Percentiles rank a stretch among this genome's conserved stretches.
These are phyloP conservation scores for Pichia cabralensis DNA, from an alignment of 805 yeast species.

Conservation along the genomic window DNA sequence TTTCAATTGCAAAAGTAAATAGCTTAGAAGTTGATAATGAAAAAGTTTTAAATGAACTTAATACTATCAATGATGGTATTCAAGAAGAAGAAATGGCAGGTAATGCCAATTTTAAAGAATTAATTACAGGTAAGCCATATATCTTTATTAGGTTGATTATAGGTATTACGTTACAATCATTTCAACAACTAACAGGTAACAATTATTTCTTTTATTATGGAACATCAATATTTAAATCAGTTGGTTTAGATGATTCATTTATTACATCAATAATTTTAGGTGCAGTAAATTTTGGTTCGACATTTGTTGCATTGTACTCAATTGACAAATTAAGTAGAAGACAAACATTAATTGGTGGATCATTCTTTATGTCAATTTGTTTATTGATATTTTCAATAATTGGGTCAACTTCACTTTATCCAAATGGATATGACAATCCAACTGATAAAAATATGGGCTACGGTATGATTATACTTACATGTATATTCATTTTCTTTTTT, in stretches of 20 bases:
- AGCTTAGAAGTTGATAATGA: slow-evolving; percentile 42
- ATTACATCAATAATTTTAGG: slow-evolving; percentile 47
- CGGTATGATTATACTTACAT: slow-evolving; percentile 54
- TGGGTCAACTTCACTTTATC: slow-evolving; percentile 41
- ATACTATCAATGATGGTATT: slow-evolving; percentile 45
- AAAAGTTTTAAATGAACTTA: slow-evolving; percentile 41
- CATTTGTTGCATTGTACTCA: slow-evolving; percentile 40
- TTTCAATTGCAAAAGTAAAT: slow-evolving; percentile 47
- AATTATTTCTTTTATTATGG: slow-evolving; percentile 61
- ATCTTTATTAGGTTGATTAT: slow-evolving; percentile 40
- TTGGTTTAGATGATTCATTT: slow-evolving; percentile 46
- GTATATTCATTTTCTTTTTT: slow-evolving; percentile 53
- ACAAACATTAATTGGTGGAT: slow-evolving; percentile 38
- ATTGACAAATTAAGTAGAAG: slow-evolving; percentile 48
- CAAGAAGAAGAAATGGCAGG: slow-evolving; percentile 53
- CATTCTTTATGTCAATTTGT: slow-evolving; percentile 42
- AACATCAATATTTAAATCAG: slow-evolving; percentile 46
- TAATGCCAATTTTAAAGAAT: slow-evolving; percentile 51
- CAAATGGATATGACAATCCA: slow-evolving; percentile 29
- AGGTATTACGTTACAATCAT: slow-evolving; percentile 47
- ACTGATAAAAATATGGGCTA: slow-evolving; percentile 42
- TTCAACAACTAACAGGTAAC: slow-evolving; percentile 53
- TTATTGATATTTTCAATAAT: slow-evolving; percentile 50
- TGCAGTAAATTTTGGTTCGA: slow-evolving; percentile 43
- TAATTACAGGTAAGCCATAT: slow-evolving; percentile 51